Percentiles rank a stretch among this genome's conserved stretches.
Conservation (phyloP, 805 yeast genomes). For the Saccharomycopsis capsularis region DNA sequence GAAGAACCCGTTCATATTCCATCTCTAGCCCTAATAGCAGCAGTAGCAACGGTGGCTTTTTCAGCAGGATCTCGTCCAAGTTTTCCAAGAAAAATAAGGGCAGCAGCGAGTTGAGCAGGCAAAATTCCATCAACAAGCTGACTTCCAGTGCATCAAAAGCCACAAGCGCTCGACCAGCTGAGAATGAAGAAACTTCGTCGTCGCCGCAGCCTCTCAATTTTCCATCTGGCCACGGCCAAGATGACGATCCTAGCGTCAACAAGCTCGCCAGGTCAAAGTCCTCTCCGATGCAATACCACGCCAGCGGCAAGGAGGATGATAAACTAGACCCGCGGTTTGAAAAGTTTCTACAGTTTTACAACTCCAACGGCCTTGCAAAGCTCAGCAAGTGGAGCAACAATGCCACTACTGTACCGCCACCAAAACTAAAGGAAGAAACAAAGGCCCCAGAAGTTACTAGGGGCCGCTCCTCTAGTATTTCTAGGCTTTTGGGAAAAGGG, state of each 20-base stretch:
- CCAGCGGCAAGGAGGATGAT: slow-evolving; percentile 7
- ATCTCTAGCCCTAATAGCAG: not conserved
- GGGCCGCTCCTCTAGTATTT: not conserved
- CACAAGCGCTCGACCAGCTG: not conserved
- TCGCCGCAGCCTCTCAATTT: not conserved
- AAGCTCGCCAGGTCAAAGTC: slow-evolving; percentile 7
- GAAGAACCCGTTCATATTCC: slow-evolving; percentile 13
- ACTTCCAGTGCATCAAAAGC: not conserved
- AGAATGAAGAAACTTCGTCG: not conserved
- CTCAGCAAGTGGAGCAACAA: not conserved
- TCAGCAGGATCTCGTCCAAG: slow-evolving; percentile 11
- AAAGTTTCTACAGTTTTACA: slow-evolving; percentile 38
- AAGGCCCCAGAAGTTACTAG: not conserved
- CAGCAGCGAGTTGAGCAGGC: not conserved
- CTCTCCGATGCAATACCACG: slow-evolving; percentile 3
- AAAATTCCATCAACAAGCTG: not conserved
- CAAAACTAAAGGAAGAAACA: not conserved
- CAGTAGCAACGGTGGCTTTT: slow-evolving; percentile 10
- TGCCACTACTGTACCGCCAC: not conserved
- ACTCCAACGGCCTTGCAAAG: not conserved
- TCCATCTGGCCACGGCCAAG: no score
- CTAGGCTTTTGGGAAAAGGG: not conserved
- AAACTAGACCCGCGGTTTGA: slow-evolving; percentile 40
- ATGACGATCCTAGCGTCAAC: not conserved
- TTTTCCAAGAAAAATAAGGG: slow-evolving; percentile 9